A percentile compares a stretch with the other conserved stretches of the same genome.
Conservation (phyloP, 148 eudicot species). For the Arctostaphylos glauca region DNA sequence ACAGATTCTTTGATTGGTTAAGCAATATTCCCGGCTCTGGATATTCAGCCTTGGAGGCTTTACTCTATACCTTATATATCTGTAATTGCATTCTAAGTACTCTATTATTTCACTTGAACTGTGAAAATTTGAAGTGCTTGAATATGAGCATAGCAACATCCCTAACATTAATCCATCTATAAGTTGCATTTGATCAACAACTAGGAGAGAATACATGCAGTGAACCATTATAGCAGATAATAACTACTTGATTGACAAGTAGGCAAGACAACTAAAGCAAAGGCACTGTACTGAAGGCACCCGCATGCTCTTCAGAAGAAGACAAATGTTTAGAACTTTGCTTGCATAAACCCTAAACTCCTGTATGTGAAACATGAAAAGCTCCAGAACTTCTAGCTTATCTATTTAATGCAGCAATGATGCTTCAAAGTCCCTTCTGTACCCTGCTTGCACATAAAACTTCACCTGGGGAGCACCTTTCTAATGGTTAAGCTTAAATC, state of each 20-base stretch:
- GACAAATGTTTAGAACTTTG: too few species aligned
- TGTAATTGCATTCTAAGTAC: neutral
- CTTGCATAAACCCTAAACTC: neutral
- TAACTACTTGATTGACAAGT: too few species aligned
- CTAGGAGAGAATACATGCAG: too few species aligned
- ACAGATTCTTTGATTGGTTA: neutral
- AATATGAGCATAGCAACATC: conserved; percentile 6
- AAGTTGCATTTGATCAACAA: conserved; percentile 1
- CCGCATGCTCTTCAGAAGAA: too few species aligned
- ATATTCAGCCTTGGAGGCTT: neutral
- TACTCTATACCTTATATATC: neutral
- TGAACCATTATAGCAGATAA: too few species aligned
- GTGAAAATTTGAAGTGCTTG: neutral
- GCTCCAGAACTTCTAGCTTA: neutral
- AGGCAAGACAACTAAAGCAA: too few species aligned
- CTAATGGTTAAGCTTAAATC: neutral
- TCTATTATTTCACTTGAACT: neutral
- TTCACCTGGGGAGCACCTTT: neutral
- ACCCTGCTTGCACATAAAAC: neutral
- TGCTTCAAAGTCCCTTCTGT: neutral
- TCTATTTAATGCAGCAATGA: neutral
- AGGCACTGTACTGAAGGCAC: too few species aligned
- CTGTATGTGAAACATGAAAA: neutral
- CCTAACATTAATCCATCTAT: neutral
- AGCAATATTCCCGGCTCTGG: neutral